Evolutionary conservation across 257 asterid species (phyloP), one percentile per base, ranked within the genome.

Genomic region (Penstemon barbatus): DNA sequence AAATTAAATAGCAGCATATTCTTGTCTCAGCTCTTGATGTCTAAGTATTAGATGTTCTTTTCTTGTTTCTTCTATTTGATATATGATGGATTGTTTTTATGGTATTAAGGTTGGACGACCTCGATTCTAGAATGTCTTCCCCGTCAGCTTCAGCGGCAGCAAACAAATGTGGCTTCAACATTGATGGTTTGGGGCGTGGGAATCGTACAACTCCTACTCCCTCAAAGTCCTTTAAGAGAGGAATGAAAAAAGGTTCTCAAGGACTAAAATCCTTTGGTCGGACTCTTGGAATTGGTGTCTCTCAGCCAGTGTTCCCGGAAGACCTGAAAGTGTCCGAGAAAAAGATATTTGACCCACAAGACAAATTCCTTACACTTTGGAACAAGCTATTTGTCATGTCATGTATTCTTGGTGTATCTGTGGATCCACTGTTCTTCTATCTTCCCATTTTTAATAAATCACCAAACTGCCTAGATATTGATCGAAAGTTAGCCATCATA

Each of bases 291-390:
- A 84, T 91, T 73, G 98, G 98, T 2, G 95, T 85, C 73, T 83
- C 97, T 11, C 78, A 77, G 71, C 96, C 98, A 56, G 99, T 94
- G 62, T 94, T 94, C 65, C 92, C 99, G 0, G 99, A 94, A 79
- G 99, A 94, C 81, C 95, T 94, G 61, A 80, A 89, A 83, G 95
- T 81, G 52, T 89, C 96, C 18, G 96, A 91, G 84, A 91, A 86
- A 87, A 91, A 80, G 82, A 89, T 94, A 80, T 87, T 91, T 74
- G 97, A 94, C 71, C 99, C 99, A 43, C 99, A 94, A 80, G 92
- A 89, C 89, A 91, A 91, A 78, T 85, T 82, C 76, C 98, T 94
- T 71, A 90, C 96, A 33, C 83, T 82, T 38, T 91, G 96, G 93
- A 94, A 94, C 85, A 94, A 82, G 78, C 82, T 86, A 55, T 94